These are phyloP conservation scores for Ceratobasidium sp. DNA, from an alignment of 1,284 basidiomycete genomes.

Conservation along the genomic window DNA sequence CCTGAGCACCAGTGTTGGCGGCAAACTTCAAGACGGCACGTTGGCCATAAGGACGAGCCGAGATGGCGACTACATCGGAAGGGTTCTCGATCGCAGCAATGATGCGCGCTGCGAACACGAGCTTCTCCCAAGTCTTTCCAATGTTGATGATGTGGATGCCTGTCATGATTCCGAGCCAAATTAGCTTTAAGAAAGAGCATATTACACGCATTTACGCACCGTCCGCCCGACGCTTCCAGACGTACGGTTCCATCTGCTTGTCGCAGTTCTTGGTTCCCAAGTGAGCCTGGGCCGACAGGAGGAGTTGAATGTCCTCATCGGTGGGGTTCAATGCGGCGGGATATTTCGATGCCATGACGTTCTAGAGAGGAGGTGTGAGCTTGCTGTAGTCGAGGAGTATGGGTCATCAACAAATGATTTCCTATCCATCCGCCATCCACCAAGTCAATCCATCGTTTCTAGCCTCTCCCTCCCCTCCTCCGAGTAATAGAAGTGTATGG, in stretches of 20 bases:
- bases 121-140: slow-evolving; percentile 99
- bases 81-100: slow-evolving; percentile 98
- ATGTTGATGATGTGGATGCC: slow-evolving; percentile 98
- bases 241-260: slow-evolving; percentile 97
- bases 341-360: slow-evolving; percentile 77
- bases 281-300: slow-evolving; percentile 95
- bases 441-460: slow-evolving; percentile 10
- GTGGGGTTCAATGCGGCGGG: slow-evolving; percentile 92
- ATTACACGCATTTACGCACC: slow-evolving; percentile 60
- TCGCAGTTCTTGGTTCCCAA: slow-evolving; percentile 99
- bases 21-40: slow-evolving; percentile 99
- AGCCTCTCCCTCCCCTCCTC: background rate
- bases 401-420: slow-evolving; percentile 3
- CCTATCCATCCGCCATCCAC: slow-evolving; percentile 16
- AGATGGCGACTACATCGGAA: slow-evolving; percentile 97
- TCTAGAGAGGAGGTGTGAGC: slow-evolving; percentile 12
- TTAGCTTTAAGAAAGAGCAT: background rate
- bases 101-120: slow-evolving; percentile 92
- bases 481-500: background rate
- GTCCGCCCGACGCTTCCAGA: slow-evolving; percentile 96
- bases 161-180: slow-evolving; percentile 47
- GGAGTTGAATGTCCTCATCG: slow-evolving; percentile 95
- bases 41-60: slow-evolving; percentile 97
- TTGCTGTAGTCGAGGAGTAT: background rate
- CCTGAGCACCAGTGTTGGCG: slow-evolving; percentile 96